Evolutionary conservation across 352 stramenopile species (phyloP).

Genomic region (Phytophthora cactorum): DNA sequence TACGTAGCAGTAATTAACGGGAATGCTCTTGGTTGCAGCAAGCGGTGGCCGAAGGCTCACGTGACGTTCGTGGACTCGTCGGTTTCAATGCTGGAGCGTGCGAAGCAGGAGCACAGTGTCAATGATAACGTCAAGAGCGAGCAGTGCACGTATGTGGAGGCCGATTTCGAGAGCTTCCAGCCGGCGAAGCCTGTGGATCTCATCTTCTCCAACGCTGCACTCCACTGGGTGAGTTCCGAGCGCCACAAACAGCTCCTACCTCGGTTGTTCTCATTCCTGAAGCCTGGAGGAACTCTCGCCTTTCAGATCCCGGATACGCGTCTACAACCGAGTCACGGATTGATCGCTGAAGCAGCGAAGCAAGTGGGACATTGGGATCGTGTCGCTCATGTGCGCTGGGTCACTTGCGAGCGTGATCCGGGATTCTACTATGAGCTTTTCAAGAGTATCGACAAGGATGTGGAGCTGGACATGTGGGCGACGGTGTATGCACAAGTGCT

Average conservation of each 20-base stretch:
- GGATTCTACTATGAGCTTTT: conserved; percentile 76
- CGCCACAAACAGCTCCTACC: conserved; percentile 50
- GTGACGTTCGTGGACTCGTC: conserved; percentile 74
- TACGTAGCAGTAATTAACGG: background rate
- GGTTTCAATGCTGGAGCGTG: conserved; percentile 59
- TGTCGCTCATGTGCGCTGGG: conserved; percentile 57
- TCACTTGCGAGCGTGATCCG: conserved; percentile 67
- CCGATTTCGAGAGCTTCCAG: conserved; percentile 63
- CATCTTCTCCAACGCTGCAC: conserved; percentile 54
- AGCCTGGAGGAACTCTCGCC: conserved; percentile 62
- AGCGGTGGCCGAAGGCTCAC: conserved; percentile 53
- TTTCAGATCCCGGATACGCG: conserved; percentile 44
- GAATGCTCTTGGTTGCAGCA: conserved; percentile 18
- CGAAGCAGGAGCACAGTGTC: conserved; percentile 42
- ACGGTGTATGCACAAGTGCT: conserved; percentile 68
- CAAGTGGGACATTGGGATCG: conserved; percentile 45
- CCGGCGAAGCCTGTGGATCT: conserved; percentile 51
- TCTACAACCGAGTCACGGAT: conserved; percentile 43
- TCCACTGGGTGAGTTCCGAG: conserved; percentile 60
- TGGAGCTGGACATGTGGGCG: conserved; percentile 61
- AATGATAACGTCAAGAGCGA: conserved; percentile 23
- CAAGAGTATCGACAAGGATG: conserved; percentile 17
- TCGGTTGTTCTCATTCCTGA: conserved; percentile 54
- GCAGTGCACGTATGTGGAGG: conserved; percentile 48
- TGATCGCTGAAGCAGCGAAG: conserved; percentile 57